Percentiles rank a stretch among this genome's conserved stretches.
Conservation (phyloP, 768 basidiomycete species). For the Tylopilus sp. region DNA sequence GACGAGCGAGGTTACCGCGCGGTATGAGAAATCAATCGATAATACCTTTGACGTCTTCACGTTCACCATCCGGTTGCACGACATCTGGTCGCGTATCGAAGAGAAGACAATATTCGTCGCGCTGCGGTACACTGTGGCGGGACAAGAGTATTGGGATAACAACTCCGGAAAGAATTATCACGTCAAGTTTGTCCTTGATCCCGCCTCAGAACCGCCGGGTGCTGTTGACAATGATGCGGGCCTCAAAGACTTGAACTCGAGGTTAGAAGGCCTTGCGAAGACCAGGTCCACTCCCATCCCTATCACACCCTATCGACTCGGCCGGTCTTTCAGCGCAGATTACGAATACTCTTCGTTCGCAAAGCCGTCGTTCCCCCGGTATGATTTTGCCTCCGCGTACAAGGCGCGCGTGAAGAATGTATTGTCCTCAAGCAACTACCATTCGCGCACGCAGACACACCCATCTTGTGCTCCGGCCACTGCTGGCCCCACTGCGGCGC, state of each 20-base stretch:
- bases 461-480: constrained; percentile 42
- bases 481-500: constrained; percentile 33
- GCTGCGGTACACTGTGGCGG: constrained; percentile 65
- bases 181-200: constrained; percentile 52
- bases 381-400: constrained; percentile 54
- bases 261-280: constrained; percentile 62
- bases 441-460: constrained; percentile 46
- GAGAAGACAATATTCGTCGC: constrained; percentile 82
- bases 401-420: constrained; percentile 35
- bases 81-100: constrained; percentile 72
- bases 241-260: constrained; percentile 61
- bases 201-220: constrained; percentile 24
- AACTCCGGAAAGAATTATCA: constrained; percentile 77
- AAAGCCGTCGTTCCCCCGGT: constrained; percentile 48
- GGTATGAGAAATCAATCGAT: constrained; percentile 47
- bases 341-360: constrained; percentile 22
- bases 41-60: constrained; percentile 65
- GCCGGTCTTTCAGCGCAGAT: constrained; percentile 30
- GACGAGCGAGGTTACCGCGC: constrained; percentile 86
- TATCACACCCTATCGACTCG: constrained; percentile 10
- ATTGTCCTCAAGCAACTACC: constrained; percentile 11
- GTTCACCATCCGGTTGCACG: constrained; percentile 74
- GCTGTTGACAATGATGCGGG: constrained; percentile 38
- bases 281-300: constrained; percentile 21
- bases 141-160: constrained; percentile 91